Conservation (phyloP, 129 eudicot species). For the carrot (Daucus carota) region DNA sequence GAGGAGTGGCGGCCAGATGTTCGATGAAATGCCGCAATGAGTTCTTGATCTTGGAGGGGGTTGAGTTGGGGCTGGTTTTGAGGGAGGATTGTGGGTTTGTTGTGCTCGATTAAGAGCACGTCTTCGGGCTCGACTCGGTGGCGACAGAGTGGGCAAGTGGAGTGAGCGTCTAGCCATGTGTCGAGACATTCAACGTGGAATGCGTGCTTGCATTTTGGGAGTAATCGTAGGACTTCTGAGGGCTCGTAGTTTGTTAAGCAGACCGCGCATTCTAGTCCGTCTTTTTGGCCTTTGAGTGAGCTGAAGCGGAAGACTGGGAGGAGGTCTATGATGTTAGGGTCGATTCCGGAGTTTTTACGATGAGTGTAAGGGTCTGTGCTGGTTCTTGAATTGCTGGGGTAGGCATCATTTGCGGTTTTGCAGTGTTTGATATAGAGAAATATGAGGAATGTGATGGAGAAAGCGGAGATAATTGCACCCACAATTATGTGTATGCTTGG, state of each 20-base stretch:
- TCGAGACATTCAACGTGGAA: slow-evolving; percentile 90
- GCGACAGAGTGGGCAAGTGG: slow-evolving; percentile 94
- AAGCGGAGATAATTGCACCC: slow-evolving; percentile 48
- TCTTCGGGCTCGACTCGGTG: slow-evolving; percentile 78
- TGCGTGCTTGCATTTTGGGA: slow-evolving; percentile 90
- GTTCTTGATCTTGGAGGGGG: slow-evolving; percentile 4
- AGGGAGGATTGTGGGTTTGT: slow-evolving; percentile 2
- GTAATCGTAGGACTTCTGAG: slow-evolving; percentile 47
- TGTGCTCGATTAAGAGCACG: slow-evolving; percentile 36
- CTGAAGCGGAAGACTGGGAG: slow-evolving; percentile 73
- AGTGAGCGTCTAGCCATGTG: slow-evolving; percentile 90
- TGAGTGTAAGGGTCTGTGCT: slow-evolving; percentile 8
- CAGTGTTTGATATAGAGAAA: slow-evolving; percentile 75
- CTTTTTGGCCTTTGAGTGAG: slow-evolving; percentile 63
- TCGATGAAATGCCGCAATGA: slow-evolving; percentile 19
- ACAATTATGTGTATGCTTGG: slow-evolving; percentile 53
- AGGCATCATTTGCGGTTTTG: slow-evolving; percentile 7
- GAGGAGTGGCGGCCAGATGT: slow-evolving; percentile 68
- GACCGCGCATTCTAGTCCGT: slow-evolving; percentile 87
- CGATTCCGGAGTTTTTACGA: slow-evolving; percentile 52
- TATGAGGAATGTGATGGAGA: slow-evolving; percentile 57
- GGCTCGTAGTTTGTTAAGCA: slow-evolving; percentile 60
- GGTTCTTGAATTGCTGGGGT: neutral
- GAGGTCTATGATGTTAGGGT: slow-evolving; percentile 54
- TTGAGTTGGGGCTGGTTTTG: neutral